phyloP scores from a whole-genome alignment of 495 filamentous ascomycete genomes.

The Baudoinia panamericana region DNA sequence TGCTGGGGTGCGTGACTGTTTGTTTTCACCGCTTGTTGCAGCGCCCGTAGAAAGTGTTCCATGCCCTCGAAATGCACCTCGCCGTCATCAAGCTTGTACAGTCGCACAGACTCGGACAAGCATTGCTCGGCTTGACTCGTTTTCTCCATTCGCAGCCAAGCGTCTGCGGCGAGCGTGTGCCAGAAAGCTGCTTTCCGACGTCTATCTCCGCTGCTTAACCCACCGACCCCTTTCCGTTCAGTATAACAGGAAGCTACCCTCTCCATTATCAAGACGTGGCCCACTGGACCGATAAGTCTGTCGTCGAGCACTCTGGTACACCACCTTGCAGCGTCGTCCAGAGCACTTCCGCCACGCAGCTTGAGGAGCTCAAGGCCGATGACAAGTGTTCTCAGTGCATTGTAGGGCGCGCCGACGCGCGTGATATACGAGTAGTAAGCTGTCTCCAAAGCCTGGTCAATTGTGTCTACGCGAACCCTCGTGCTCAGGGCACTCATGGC shows the following conservation, averaged over 20 bases:
- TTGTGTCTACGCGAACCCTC: slow-evolving; percentile 60
- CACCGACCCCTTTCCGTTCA: slow-evolving; percentile 50
- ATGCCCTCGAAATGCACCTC: slow-evolving; percentile 38
- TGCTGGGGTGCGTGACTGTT: slow-evolving; percentile 11
- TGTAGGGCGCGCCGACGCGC: slow-evolving; percentile 60
- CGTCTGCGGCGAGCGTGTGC: slow-evolving; percentile 68
- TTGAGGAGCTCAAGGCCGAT: slow-evolving; percentile 71
- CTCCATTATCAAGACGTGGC: slow-evolving; percentile 69
- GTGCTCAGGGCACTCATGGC: slow-evolving; percentile 50
- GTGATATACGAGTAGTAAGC: slow-evolving; percentile 86
- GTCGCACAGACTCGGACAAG: slow-evolving; percentile 53
- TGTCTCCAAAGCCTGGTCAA: slow-evolving; percentile 76
- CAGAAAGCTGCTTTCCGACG: slow-evolving; percentile 79
- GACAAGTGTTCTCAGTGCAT: slow-evolving; percentile 61
- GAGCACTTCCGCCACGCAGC: slow-evolving; percentile 56
- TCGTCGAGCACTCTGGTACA: slow-evolving; percentile 66
- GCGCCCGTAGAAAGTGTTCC: slow-evolving; percentile 45
- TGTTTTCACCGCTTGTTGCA: slow-evolving; percentile 28
- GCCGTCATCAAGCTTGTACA: slow-evolving; percentile 39
- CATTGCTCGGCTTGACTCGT: slow-evolving; percentile 55
- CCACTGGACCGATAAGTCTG: slow-evolving; percentile 56
- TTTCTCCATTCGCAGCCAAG: slow-evolving; percentile 64
- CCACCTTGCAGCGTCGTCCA: slow-evolving; percentile 78
- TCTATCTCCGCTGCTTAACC: slow-evolving; percentile 50
- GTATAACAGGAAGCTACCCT: slow-evolving; percentile 73